These are phyloP conservation scores for Emergomyces orientalis DNA, from an alignment of 2,329 filamentous ascomycete species.

Conservation along the genomic window DNA sequence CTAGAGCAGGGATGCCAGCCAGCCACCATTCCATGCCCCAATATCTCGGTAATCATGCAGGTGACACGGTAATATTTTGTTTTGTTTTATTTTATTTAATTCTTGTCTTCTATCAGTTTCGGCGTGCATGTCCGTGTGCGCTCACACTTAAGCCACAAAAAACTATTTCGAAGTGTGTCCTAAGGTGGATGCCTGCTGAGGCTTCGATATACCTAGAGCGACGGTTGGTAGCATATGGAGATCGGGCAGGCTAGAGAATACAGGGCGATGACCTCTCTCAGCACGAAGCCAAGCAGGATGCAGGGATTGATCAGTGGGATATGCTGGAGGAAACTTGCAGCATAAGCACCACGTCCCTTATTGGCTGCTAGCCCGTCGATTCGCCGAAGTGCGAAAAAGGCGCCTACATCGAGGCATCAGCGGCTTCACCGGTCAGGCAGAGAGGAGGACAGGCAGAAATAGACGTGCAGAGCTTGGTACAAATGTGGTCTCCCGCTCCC, in stretches of 20 bases:
- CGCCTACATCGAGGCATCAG: neutral
- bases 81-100: neutral
- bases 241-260: neutral
- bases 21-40: neutral
- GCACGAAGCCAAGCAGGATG: neutral
- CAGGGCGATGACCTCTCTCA: neutral
- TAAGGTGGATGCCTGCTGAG: neutral
- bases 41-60: neutral
- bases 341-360: neutral
- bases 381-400: neutral
- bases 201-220: neutral
- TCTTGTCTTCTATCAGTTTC: neutral
- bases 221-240: neutral
- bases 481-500: slow-evolving; percentile 1
- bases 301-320: slow-evolving; percentile 6
- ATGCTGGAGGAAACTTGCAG: neutral
- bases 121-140: neutral
- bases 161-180: neutral
- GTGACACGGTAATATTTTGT: neutral
- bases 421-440: neutral
- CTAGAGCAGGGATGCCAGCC: neutral
- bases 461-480: neutral
- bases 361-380: neutral
- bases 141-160: neutral
- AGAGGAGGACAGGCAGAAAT: neutral